Base-by-base conservation (phyloP, 371 early-diverging fungal genomes). In the Saksenaea vasiformis region DNA sequence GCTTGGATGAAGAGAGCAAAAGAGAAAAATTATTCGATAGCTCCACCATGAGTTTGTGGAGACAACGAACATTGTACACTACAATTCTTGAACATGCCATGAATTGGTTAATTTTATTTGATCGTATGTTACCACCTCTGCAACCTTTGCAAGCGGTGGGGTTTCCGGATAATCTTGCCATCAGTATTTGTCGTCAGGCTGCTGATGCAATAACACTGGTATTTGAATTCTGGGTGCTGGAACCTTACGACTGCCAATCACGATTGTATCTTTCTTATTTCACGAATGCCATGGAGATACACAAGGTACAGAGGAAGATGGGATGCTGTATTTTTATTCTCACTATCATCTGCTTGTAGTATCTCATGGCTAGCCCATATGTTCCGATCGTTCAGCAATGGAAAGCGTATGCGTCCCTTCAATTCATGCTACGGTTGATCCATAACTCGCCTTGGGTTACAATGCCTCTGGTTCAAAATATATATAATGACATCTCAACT, bases 361-460 rank as follows among this genome's bases (percentile, higher is more conserved):
- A 47, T 47, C 51, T 47, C 22, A 10, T 47, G 51, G 24, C 11
- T 3, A 47, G 66, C 5, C 56, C 55, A 17, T 60, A 44, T 36
- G 47, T 56, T n/a, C 35, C 39, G 10, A 61, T 44, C 7, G 58
- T 64, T 28, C 65, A 65, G 22, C 60, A 65, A 38, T 69, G 64
- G 69, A 69, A 69, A 53, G 70, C 70, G 7, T 69, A 69, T 19
- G 70, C 66, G 0, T 65, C 70, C 3, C 54, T 69, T 3, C 51
- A 60, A n/a, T 69, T 65, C 39, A 28, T 69, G 53, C 53, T 39
- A 17, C 14, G 41, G 19, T 36, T 58, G 34, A 19, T 65, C 2
- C 39, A 26, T 27, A 27, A 39, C 15, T 61, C 28, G 19, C 64
- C 59, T 2, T 66, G 37, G 53, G 39, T 22, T 28, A 61, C 24